Evolutionary conservation across 2,329 filamentous ascomycete species (phyloP).

Genomic region (Colletotrichum siamense): DNA sequence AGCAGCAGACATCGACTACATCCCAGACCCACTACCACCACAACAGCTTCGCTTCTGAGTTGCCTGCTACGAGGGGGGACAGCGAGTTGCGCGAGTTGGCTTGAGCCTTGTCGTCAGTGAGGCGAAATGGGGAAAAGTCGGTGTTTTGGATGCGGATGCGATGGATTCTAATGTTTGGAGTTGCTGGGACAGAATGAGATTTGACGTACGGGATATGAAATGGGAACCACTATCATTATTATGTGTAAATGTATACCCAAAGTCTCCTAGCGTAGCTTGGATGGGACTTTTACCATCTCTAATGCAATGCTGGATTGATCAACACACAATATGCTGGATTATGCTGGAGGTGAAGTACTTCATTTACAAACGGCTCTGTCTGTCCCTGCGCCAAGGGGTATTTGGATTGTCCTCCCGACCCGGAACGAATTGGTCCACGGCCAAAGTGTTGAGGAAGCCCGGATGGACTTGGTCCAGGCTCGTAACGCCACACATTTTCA

Average conservation of each 20-base stretch:
- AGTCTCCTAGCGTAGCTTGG: background rate
- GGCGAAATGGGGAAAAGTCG: background rate
- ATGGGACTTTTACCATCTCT: background rate
- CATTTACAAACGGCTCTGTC: conserved; percentile 30
- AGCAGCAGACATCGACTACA: background rate
- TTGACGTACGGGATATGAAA: background rate
- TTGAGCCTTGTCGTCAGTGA: conserved; percentile 3
- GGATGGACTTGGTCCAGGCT: conserved; percentile 65
- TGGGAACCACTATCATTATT: background rate
- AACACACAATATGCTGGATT: background rate
- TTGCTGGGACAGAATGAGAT: background rate
- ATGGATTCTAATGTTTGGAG: background rate
- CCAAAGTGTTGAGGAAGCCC: conserved; percentile 63
- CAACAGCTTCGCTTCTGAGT: conserved; percentile 27
- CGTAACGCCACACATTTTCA: conserved; percentile 70
- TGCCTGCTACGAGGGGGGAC: conserved; percentile 33
- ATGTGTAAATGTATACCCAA: background rate
- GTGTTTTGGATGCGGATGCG: background rate
- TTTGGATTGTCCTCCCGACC: conserved; percentile 48
- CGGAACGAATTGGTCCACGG: conserved; percentile 52
- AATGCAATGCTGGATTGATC: background rate
- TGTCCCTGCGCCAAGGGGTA: conserved; percentile 41
- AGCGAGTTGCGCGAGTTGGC: conserved; percentile 37
- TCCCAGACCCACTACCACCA: background rate
- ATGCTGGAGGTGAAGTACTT: background rate